A percentile compares a stretch with the other conserved stretches of the same genome.
phyloP scores from a whole-genome alignment of 495 filamentous ascomycete species.

The Thermochaetoides thermophila region DNA sequence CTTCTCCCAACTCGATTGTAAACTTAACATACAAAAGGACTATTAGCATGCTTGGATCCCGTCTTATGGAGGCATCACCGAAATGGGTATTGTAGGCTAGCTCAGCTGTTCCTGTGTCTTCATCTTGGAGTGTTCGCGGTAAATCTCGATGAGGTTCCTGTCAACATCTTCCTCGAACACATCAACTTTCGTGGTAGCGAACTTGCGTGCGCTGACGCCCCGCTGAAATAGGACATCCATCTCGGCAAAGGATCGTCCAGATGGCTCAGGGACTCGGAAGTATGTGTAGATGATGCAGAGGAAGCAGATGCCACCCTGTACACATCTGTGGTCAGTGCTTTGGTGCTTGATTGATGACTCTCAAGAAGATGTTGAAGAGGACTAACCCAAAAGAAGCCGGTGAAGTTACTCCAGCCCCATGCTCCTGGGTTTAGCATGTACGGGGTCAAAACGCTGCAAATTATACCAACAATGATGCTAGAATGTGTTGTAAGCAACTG shows the following conservation, averaged over 20 bases:
- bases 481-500: too few relatives aligned
- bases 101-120: too few relatives aligned
- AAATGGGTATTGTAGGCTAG: too few relatives aligned
- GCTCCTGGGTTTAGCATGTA: constrained; percentile 63
- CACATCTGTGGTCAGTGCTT: too few relatives aligned
- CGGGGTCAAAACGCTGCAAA: constrained; percentile 55
- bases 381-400: constrained; percentile 70
- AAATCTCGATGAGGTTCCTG: too few relatives aligned
- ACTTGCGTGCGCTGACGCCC: constrained; percentile 50
- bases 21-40: too few relatives aligned
- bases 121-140: too few relatives aligned
- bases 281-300: constrained; percentile 58
- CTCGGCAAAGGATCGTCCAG: constrained; percentile 57
- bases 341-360: too few relatives aligned
- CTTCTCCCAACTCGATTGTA: too few relatives aligned
- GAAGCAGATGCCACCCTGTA: constrained; percentile 50
- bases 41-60: too few relatives aligned
- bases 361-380: too few relatives aligned
- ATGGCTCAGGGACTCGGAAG: constrained; percentile 62
- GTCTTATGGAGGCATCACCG: too few relatives aligned
- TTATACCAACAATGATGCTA: constrained; percentile 51
- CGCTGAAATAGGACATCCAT: constrained; percentile 59
- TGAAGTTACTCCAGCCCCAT: constrained; percentile 62
- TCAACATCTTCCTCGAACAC: constrained; percentile 50
- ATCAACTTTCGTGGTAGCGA: constrained; percentile 47